Evolutionary conservation across 192 early-diverging fungal species (phyloP).

Genomic region (Coemansia sp.): DNA sequence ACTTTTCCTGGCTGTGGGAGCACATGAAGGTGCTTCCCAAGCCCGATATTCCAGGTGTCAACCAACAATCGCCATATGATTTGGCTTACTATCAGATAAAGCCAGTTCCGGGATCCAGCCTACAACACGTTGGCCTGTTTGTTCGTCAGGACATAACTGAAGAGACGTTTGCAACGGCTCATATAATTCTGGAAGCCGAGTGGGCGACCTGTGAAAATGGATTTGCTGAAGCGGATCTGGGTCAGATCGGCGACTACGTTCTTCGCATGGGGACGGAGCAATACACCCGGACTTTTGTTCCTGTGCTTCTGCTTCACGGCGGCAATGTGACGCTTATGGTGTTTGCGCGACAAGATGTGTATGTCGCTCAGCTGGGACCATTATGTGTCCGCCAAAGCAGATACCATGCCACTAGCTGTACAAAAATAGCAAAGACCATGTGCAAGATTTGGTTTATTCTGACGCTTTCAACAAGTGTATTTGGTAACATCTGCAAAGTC

Average conservation of each 20-base stretch:
- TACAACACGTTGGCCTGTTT: not conserved
- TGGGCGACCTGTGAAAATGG: not conserved
- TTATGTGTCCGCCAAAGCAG: conserved; percentile 1
- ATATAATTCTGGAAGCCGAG: not conserved
- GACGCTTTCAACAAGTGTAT: not conserved
- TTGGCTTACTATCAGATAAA: not conserved
- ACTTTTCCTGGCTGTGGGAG: not conserved
- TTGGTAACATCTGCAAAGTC: not conserved
- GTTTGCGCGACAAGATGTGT: conserved; percentile 17
- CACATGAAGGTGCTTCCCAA: not conserved
- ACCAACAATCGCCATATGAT: not conserved
- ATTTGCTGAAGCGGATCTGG: not conserved
- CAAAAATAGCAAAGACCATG: not conserved
- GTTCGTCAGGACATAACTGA: not conserved
- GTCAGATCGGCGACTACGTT: conserved; percentile 30
- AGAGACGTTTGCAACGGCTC: not conserved
- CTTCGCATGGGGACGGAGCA: conserved; percentile 9
- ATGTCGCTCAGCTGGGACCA: not conserved
- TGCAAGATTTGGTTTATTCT: not conserved
- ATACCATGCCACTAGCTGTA: no score
- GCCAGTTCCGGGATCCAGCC: not conserved
- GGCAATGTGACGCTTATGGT: conserved; percentile 7
- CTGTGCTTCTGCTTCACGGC: conserved; percentile 14
- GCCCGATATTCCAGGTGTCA: not conserved
- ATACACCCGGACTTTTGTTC: conserved; percentile 13